These are phyloP conservation scores for Termitomyces sp. DNA, from an alignment of 768 basidiomycete species.

Conservation along the genomic window DNA sequence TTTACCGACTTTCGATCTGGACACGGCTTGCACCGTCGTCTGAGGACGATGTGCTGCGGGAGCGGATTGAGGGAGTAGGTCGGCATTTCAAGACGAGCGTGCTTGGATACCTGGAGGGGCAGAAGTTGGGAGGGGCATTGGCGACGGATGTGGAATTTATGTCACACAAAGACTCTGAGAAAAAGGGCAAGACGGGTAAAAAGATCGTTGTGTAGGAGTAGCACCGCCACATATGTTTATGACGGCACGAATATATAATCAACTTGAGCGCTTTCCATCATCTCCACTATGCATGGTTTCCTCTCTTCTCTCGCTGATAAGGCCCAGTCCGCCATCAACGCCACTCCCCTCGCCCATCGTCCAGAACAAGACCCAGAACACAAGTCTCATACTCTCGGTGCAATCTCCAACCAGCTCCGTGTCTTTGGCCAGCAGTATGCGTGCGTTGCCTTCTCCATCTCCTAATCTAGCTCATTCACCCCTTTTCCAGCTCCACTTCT, in stretches of 20 bases:
- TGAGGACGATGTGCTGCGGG: slow-evolving; percentile 55
- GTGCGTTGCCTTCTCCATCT: slow-evolving; percentile 27
- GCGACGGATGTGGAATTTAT: slow-evolving; percentile 94
- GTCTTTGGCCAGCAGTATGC: slow-evolving; percentile 70
- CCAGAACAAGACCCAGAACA: slow-evolving; percentile 33
- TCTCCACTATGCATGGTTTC: slow-evolving; percentile 51
- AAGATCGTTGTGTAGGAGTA: slow-evolving; percentile 60
- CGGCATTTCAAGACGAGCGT: slow-evolving; percentile 89
- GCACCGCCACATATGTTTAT: slow-evolving; percentile 13
- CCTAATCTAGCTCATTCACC: slow-evolving; percentile 5
- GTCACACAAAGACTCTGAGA: slow-evolving; percentile 93
- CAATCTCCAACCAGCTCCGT: slow-evolving; percentile 68
- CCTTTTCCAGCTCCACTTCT: slow-evolving; percentile 40
- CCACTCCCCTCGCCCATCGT: slow-evolving; percentile 51
- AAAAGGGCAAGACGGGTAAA: slow-evolving; percentile 80
- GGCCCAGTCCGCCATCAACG: slow-evolving; percentile 65
- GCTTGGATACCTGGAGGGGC: slow-evolving; percentile 71
- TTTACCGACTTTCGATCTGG: slow-evolving; percentile 98
- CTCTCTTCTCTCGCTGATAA: slow-evolving; percentile 68
- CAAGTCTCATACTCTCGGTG: slow-evolving; percentile 53
- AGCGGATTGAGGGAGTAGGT: slow-evolving; percentile 81
- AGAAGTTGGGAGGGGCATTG: slow-evolving; percentile 76
- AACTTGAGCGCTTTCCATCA: background rate
- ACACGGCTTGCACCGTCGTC: slow-evolving; percentile 73
- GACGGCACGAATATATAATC: slow-evolving; percentile 9